These are phyloP conservation scores for Sporothrix variecibatus DNA, from an alignment of 2,329 filamentous ascomycete genomes.

Conservation along the genomic window DNA sequence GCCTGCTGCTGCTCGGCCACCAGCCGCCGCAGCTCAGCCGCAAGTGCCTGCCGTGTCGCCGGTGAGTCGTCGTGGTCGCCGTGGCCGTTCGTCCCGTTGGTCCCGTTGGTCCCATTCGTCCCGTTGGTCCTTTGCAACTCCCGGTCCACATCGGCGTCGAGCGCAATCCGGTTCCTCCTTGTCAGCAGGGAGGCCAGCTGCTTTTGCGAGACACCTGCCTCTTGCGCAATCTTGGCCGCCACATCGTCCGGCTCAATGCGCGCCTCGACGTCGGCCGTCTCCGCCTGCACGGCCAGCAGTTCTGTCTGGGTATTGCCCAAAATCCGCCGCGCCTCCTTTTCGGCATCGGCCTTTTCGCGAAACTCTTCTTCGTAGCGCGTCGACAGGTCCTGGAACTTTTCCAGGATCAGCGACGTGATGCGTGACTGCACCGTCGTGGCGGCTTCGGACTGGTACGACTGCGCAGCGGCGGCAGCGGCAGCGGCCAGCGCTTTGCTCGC, in stretches of 20 bases:
- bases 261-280: conserved; percentile 59
- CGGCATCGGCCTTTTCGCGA: conserved; percentile 69
- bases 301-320: conserved; percentile 69
- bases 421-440: conserved; percentile 69
- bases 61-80: conserved; percentile 46
- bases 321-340: conserved; percentile 66
- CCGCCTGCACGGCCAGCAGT: conserved; percentile 60
- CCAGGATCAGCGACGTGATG: conserved; percentile 67
- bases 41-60: conserved; percentile 59
- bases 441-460: conserved; percentile 61
- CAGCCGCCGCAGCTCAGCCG: conserved; percentile 57
- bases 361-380: conserved; percentile 74
- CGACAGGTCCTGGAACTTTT: conserved; percentile 71
- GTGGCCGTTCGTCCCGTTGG: conserved; percentile 33
- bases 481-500: not conserved
- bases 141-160: conserved; percentile 55
- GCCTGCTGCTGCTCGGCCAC: conserved; percentile 62
- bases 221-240: conserved; percentile 52
- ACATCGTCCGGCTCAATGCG: conserved; percentile 58
- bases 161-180: conserved; percentile 55
- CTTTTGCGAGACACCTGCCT: conserved; percentile 50
- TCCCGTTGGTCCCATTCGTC: conserved; percentile 40
- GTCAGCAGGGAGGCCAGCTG: conserved; percentile 41
- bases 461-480: conserved; percentile 41
- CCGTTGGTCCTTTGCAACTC: conserved; percentile 47